phyloP scores from a whole-genome alignment of 1,139 yeast species.

The Hyphopichia khmerensis region DNA sequence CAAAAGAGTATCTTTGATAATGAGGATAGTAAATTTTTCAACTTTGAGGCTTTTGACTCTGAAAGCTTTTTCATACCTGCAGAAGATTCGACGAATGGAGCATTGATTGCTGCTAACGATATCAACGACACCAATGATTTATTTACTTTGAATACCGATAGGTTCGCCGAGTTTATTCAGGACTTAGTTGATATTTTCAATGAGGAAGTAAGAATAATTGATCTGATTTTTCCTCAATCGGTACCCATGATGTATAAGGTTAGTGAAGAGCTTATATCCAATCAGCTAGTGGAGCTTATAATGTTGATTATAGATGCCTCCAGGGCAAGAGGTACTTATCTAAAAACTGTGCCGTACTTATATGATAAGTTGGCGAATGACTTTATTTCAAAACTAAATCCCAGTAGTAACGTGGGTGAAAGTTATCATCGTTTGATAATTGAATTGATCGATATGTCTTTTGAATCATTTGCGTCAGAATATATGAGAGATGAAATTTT shows the following conservation, averaged over 20 bases:
- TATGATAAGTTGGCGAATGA: conserved; percentile 26
- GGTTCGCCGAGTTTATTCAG: conserved; percentile 22
- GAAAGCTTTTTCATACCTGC: conserved; percentile 17
- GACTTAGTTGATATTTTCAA: conserved; percentile 35
- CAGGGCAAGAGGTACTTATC: conserved; percentile 24
- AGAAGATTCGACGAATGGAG: background rate
- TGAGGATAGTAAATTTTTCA: conserved; percentile 31
- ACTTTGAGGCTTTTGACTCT: conserved; percentile 23
- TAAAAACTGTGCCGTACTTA: conserved; percentile 30
- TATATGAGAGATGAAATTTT: conserved; percentile 48
- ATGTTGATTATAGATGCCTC: conserved; percentile 29
- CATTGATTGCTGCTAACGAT: conserved; percentile 1
- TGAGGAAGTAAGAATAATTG: conserved; percentile 35
- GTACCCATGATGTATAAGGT: conserved; percentile 51
- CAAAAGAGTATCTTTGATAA: conserved; percentile 46
- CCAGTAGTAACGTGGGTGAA: conserved; percentile 35
- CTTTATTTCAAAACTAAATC: conserved; percentile 24
- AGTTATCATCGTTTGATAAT: conserved; percentile 28
- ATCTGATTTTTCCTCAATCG: conserved; percentile 37
- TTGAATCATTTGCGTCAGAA: conserved; percentile 47
- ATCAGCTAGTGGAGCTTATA: conserved; percentile 39
- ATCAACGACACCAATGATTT: conserved; percentile 3
- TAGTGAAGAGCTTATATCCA: conserved; percentile 44
- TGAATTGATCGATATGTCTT: conserved; percentile 49
- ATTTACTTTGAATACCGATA: conserved; percentile 14